A percentile compares a stretch with the other conserved stretches of the same genome.
phyloP scores from a whole-genome alignment of 2,329 filamentous ascomycete genomes.

The Diaporthe velutina region DNA sequence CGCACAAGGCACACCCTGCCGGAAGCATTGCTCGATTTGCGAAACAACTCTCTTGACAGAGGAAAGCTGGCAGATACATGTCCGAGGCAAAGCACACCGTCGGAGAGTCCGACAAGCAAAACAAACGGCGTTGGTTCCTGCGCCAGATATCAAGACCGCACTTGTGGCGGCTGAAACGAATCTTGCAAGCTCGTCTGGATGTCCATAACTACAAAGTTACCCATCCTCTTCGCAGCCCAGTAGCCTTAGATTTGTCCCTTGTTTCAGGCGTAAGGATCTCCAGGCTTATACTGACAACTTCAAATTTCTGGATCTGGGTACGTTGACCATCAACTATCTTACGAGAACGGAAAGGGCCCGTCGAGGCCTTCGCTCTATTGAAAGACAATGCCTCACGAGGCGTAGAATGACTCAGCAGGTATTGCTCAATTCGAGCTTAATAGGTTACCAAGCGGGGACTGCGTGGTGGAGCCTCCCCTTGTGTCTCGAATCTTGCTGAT shows the following conservation, averaged over 20 bases:
- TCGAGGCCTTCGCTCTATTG: not conserved
- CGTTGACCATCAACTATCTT: not conserved
- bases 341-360: too few relatives aligned
- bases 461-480: too few relatives aligned
- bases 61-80: slow-evolving; percentile 61
- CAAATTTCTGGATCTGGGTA: not conserved
- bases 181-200: not conserved
- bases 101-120: slow-evolving; percentile 30
- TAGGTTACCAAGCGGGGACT: not conserved
- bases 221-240: not conserved
- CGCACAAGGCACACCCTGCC: slow-evolving; percentile 67
- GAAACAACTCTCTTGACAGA: slow-evolving; percentile 72
- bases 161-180: not conserved
- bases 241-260: not conserved
- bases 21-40: slow-evolving; percentile 80
- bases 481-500: not conserved
- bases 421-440: not conserved
- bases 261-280: not conserved
- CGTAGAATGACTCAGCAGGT: not conserved
- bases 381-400: not conserved
- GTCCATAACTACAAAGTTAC: not conserved
- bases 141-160: not conserved
- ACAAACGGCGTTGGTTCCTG: slow-evolving; percentile 30
- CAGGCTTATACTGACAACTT: not conserved
- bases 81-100: slow-evolving; percentile 43